These are phyloP conservation scores for Gentiana dahurica DNA, from an alignment of 257 asterid species.

Conservation along the genomic window DNA sequence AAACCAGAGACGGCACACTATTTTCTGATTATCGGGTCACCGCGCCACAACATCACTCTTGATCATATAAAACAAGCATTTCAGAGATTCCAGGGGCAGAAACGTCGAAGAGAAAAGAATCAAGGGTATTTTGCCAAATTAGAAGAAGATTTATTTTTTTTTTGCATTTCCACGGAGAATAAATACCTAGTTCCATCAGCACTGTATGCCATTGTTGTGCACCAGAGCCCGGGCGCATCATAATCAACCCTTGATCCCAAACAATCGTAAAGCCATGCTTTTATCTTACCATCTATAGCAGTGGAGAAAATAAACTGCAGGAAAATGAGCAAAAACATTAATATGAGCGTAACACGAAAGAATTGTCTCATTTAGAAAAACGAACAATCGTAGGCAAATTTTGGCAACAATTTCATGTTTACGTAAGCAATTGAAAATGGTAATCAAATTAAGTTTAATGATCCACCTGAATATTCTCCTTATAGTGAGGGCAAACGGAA, in stretches of 20 bases:
- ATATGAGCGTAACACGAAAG: neutral
- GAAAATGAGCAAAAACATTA: neutral
- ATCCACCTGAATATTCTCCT: conserved; percentile 78
- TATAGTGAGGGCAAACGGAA: conserved; percentile 87
- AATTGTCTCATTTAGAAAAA: too few species aligned
- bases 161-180: neutral
- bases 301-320: conserved; percentile 94
- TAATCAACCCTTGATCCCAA: conserved; percentile 96
- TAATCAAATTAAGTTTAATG: neutral
- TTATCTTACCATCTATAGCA: conserved; percentile 92
- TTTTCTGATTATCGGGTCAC: too few species aligned
- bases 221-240: conserved; percentile 99
- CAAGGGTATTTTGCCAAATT: neutral
- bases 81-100: too few species aligned
- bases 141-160: neutral
- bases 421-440: neutral
- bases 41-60: too few species aligned
- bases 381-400: too few species aligned
- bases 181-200: conserved; percentile 92
- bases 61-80: too few species aligned
- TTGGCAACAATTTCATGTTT: neutral
- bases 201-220: conserved; percentile 94
- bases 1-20: too few species aligned
- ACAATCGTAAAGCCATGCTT: conserved; percentile 95
- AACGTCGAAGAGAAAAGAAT: too few species aligned